Evolutionary conservation across 2,329 filamentous ascomycete genomes (phyloP), one percentile per base, ranked within the genome.

Genomic region (Chrysosporium keratinophilum): DNA sequence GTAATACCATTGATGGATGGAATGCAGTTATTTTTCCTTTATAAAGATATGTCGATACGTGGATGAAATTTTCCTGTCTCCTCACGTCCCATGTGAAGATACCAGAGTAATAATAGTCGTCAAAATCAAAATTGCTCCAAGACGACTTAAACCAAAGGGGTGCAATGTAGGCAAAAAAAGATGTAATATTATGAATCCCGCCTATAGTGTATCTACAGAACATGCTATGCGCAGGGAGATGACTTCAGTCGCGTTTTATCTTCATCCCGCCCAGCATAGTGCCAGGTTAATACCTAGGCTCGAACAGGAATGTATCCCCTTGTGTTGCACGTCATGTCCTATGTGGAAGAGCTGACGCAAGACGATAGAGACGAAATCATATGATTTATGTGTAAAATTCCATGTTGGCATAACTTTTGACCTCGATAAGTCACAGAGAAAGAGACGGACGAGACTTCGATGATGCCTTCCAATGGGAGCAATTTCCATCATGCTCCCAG

Each of bases 401-500:
- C 58, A 57, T 72, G 39, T 73, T 57, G 70, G 70, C 70, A 73
- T 60, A 7, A 57, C 64, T 65, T 69, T 72, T 73, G 70, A 73
- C 70, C 70, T 72, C 70, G 65, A 69, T 67, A 67, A 69, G 69
- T 68, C 63, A 65, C 57, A 50, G 51, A 19, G 43, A 50, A 61
- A 58, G 59, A 49, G 62, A 64, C 61, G 59, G 59, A 72, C 67
- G 65, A 72, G 69, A 67, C 70, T 73, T 73, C 70, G 70, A 73
- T 67, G 61, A 64, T 71, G 70, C 70, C 70, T 50, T 56, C 14
- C 3, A 10, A 20, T 20, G 10, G 20, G 28, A 17, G 17, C 5
- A 10, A 28, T 7, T 7, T 28, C 7, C 7, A 28, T 28, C 23
- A 7, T 28, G 7, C 23, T 28, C 23, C 7, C 23, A 28, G 23